These are phyloP conservation scores for Mrakiaceae sp. DNA, from an alignment of 1,284 basidiomycete species.

Conservation along the genomic window DNA sequence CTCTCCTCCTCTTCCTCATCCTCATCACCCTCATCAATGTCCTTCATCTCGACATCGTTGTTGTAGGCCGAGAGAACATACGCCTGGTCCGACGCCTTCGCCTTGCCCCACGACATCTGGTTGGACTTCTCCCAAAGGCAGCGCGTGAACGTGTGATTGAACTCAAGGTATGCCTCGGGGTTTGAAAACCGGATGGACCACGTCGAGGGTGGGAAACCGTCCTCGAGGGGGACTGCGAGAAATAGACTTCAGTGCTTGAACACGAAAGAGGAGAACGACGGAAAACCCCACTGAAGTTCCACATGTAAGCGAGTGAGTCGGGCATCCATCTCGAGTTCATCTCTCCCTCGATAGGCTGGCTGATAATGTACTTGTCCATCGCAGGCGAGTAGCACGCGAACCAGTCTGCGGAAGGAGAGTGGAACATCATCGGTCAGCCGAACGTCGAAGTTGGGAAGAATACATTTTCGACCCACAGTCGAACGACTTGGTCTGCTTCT, in stretches of 20 bases:
- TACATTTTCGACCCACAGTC: slow-evolving; percentile 31
- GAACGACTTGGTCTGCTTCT: slow-evolving; percentile 38
- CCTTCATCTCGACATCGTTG: slow-evolving; percentile 73
- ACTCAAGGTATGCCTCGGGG: slow-evolving; percentile 49
- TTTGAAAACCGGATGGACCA: slow-evolving; percentile 70
- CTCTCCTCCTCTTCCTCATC: slow-evolving; percentile 28
- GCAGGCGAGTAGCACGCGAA: slow-evolving; percentile 12
- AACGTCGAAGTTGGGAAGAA: background rate
- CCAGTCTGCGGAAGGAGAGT: slow-evolving; percentile 4
- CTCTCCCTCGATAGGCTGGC: slow-evolving; percentile 33
- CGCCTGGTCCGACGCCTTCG: slow-evolving; percentile 57
- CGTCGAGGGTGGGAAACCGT: slow-evolving; percentile 51
- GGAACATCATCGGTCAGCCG: no score
- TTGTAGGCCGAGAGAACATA: slow-evolving; percentile 56
- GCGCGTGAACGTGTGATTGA: slow-evolving; percentile 57
- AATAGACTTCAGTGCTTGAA: no score
- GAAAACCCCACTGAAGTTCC: slow-evolving; percentile 44
- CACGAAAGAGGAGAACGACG: background rate
- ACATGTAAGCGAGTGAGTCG: slow-evolving; percentile 47
- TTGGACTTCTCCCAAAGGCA: slow-evolving; percentile 77
- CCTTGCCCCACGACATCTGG: slow-evolving; percentile 62
- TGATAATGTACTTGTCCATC: slow-evolving; percentile 13
- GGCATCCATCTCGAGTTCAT: slow-evolving; percentile 46
- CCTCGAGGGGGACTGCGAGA: slow-evolving; percentile 38
- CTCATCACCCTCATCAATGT: slow-evolving; percentile 49